A percentile compares a stretch with the other conserved stretches of the same genome.
phyloP scores from a whole-genome alignment of 768 basidiomycete species.

The Boletus huronensis region DNA sequence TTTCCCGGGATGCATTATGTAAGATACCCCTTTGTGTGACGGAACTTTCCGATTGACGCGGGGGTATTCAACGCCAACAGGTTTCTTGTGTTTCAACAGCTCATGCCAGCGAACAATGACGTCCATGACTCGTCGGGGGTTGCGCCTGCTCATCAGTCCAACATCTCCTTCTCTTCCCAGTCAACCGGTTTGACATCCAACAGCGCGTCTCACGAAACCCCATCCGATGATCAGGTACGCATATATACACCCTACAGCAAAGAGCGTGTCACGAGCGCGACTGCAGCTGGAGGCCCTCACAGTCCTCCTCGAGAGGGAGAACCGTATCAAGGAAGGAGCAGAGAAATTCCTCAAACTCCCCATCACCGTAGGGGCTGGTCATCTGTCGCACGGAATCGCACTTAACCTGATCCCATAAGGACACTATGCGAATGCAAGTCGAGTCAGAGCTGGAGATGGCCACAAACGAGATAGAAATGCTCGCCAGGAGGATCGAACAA shows the following conservation, averaged over 20 bases:
- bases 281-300: slow-evolving; percentile 64
- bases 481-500: slow-evolving; percentile 51
- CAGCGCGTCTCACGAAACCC: slow-evolving; percentile 22
- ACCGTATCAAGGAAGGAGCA: slow-evolving; percentile 86
- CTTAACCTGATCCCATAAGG: slow-evolving; percentile 36
- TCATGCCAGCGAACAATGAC: slow-evolving; percentile 31
- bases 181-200: slow-evolving; percentile 26
- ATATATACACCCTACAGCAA: background rate
- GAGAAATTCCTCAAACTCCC: slow-evolving; percentile 80
- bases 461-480: slow-evolving; percentile 62
- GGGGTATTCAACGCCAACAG: too few relatives aligned
- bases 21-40: slow-evolving; percentile 1
- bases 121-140: slow-evolving; percentile 23
- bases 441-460: slow-evolving; percentile 77
- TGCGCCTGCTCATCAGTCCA: slow-evolving; percentile 21
- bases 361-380: slow-evolving; percentile 39
- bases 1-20: slow-evolving; percentile 12
- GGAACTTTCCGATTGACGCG: background rate
- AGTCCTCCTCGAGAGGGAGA: slow-evolving; percentile 68
- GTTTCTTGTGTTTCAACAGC: background rate
- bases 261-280: slow-evolving; percentile 3
- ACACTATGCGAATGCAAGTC: slow-evolving; percentile 65
- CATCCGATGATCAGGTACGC: slow-evolving; percentile 31
- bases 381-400: slow-evolving; percentile 3
- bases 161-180: slow-evolving; percentile 31